phyloP scores from a whole-genome alignment of 345 rosid species.

The Cardamine resedifolia region DNA sequence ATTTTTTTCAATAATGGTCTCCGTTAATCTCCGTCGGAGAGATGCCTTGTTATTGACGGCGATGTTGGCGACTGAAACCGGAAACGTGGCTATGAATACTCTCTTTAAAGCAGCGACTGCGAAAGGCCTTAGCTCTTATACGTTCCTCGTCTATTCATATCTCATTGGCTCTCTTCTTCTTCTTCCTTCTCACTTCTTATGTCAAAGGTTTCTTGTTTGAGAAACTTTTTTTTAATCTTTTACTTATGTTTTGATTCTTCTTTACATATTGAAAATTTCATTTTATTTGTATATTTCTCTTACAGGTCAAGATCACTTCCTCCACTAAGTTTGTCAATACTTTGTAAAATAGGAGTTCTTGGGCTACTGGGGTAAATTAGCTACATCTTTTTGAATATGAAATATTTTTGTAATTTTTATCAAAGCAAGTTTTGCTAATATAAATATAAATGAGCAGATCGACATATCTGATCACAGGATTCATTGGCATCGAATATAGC shows the following conservation, averaged over 20 bases:
- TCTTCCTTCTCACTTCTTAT: conserved; percentile 68
- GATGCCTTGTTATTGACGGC: conserved; percentile 53
- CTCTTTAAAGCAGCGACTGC: conserved; percentile 74
- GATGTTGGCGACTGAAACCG: conserved; percentile 54
- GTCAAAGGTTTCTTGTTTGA: conserved; percentile 44
- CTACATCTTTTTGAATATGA: too few species aligned
- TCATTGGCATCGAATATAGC: too few species aligned
- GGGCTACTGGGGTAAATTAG: too few species aligned
- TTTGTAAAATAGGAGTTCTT: conserved; percentile 39
- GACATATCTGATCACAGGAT: too few species aligned
- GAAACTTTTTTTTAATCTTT: neutral
- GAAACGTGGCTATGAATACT: conserved; percentile 55
- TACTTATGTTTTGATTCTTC: neutral
- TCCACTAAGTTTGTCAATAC: conserved; percentile 34
- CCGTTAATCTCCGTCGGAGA: conserved; percentile 34
- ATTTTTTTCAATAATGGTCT: conserved; percentile 28
- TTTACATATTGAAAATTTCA: neutral
- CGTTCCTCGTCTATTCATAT: conserved; percentile 60
- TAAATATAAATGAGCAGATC: too few species aligned
- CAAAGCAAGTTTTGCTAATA: neutral
- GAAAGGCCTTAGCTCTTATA: conserved; percentile 61
- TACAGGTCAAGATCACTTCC: conserved; percentile 36
- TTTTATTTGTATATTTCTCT: neutral
- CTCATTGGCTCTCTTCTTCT: conserved; percentile 64
- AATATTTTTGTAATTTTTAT: too few species aligned